Evolutionary conservation across 208 protist species (phyloP).

Genomic region (Wallacemonas collosoma): DNA sequence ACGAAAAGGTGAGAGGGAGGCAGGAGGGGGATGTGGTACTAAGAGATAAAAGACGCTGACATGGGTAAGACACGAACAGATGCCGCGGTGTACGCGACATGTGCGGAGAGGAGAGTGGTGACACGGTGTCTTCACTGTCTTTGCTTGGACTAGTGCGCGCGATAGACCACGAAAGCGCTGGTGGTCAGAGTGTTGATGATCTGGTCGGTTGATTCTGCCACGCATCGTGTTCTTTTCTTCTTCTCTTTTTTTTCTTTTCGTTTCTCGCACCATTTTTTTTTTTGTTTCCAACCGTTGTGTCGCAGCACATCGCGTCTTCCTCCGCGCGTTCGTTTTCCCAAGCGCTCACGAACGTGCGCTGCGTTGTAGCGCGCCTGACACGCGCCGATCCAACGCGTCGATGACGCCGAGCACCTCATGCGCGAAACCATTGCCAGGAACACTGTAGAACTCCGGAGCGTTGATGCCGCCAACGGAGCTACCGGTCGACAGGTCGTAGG

Average conservation of each 20-base stretch:
- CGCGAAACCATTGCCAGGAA: constrained; percentile 48
- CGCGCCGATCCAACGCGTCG: constrained; percentile 72
- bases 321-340: background rate
- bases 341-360: constrained; percentile 7
- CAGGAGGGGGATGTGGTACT: no score
- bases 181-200: no score
- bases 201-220: no score
- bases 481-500: constrained; percentile 11
- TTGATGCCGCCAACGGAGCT: background rate
- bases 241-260: background rate
- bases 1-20: no score
- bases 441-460: background rate
- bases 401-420: constrained; percentile 83
- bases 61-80: no score
- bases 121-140: no score
- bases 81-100: no score
- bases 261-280: background rate
- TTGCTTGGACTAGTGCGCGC: no score
- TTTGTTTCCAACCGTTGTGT: background rate
- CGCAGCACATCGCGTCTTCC: background rate
- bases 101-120: no score
- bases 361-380: constrained; percentile 67
- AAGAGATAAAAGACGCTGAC: no score
- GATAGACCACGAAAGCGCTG: no score
- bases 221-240: constrained; percentile 1